Conservation (phyloP, 768 basidiomycete genomes). For the Albatrellus ellisii region DNA sequence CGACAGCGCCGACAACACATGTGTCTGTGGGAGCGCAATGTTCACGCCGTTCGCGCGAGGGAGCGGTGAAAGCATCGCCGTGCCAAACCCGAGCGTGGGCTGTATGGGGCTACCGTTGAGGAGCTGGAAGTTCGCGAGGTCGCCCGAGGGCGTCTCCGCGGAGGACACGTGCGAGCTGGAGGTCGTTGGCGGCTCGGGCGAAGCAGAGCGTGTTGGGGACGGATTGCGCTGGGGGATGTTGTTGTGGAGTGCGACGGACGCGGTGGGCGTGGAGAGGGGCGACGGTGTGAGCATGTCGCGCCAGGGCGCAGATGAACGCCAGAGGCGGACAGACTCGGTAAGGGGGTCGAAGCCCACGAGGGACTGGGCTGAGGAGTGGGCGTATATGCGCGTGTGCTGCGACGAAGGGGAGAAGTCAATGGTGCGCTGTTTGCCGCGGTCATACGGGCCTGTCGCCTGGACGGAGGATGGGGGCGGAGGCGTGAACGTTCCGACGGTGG, state of each 20-base stretch:
- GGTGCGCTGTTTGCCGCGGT: not conserved
- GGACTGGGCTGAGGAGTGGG: not conserved
- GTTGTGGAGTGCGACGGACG: not conserved
- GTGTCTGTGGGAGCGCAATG: too few relatives aligned
- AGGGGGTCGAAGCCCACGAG: not conserved
- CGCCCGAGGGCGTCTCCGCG: constrained; percentile 15
- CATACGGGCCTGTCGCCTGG: not conserved
- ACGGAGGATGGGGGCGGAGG: not conserved
- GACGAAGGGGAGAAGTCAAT: not conserved
- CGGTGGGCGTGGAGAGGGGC: not conserved
- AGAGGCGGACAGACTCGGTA: not conserved
- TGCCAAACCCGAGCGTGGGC: constrained; percentile 9
- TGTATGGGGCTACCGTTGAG: constrained; percentile 11
- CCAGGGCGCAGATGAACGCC: not conserved
- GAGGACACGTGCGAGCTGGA: constrained; percentile 7
- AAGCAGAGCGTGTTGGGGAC: not conserved
- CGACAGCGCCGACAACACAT: too few relatives aligned
- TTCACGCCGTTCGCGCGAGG: too few relatives aligned
- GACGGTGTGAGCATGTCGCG: not conserved
- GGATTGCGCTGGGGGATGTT: not conserved
- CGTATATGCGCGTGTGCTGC: not conserved
- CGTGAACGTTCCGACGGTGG: not conserved
- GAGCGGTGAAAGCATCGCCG: constrained; percentile 11
- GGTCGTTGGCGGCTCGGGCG: constrained; percentile 3
- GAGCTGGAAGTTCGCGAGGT: constrained; percentile 13